phyloP scores from a whole-genome alignment of 2,329 filamentous ascomycete genomes.

The Ramichloridium luteum region DNA sequence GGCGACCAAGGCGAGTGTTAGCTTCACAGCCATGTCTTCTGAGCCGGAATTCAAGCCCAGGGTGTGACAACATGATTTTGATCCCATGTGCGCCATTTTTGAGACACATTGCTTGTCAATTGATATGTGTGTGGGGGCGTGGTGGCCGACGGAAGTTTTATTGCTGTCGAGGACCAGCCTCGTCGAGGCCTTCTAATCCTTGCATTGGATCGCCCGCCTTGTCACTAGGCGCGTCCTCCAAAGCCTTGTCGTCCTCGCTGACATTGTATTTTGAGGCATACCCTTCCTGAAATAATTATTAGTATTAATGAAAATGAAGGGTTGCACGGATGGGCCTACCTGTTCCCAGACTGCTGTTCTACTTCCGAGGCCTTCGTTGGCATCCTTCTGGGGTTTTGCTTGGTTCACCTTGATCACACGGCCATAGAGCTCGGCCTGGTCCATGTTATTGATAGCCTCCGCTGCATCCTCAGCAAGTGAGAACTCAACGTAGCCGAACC shows the following conservation, averaged over 20 bases:
- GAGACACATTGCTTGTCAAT: too few relatives aligned
- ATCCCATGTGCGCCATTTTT: too few relatives aligned
- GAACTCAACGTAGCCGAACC: constrained; percentile 95
- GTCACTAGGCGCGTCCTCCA: constrained; percentile 36
- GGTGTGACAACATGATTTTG: too few relatives aligned
- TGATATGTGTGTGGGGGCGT: too few relatives aligned
- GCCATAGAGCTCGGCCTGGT: constrained; percentile 89
- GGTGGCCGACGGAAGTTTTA: too few relatives aligned
- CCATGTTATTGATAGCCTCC: constrained; percentile 98
- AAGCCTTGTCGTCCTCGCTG: constrained; percentile 62
- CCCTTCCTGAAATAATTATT: constrained; percentile 55
- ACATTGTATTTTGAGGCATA: constrained; percentile 85
- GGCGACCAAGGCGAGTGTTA: too few relatives aligned
- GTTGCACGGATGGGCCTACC: constrained; percentile 41
- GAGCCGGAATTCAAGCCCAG: too few relatives aligned
- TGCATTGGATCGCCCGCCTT: constrained; percentile 59
- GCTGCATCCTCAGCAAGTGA: constrained; percentile 74
- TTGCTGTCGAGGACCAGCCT: constrained; percentile 76
- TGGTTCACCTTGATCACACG: constrained; percentile 82
- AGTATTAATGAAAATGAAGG: constrained; percentile 4
- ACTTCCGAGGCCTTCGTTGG: constrained; percentile 76
- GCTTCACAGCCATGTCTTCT: too few relatives aligned
- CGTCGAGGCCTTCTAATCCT: constrained; percentile 81
- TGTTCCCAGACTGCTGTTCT: constrained; percentile 96
- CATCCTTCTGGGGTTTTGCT: constrained; percentile 83